Percentiles rank a stretch among this genome's conserved stretches.
phyloP scores from a whole-genome alignment of 257 asterid genomes.

The Solanum arcanum region DNA sequence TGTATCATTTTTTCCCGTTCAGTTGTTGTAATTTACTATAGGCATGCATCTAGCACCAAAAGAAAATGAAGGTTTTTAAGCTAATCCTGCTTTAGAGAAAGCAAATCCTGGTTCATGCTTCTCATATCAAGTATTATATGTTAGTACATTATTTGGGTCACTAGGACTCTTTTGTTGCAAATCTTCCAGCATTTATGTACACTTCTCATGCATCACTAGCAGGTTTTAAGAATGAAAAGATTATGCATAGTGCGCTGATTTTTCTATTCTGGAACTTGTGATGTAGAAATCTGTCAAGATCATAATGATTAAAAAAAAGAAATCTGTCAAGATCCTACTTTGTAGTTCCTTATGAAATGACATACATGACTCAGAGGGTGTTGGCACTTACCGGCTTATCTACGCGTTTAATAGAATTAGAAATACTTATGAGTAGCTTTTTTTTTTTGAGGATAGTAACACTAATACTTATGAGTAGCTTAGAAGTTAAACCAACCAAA shows the following conservation, averaged over 20 bases:
- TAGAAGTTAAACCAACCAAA: not conserved
- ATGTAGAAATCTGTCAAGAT: not conserved
- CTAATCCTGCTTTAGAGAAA: not conserved
- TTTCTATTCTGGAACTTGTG: not conserved
- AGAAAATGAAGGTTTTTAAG: not conserved
- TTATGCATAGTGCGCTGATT: not conserved
- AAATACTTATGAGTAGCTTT: not conserved
- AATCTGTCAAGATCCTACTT: not conserved
- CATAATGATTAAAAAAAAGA: not conserved
- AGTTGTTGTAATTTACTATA: not conserved
- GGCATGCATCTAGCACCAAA: not conserved
- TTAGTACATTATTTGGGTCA: not conserved
- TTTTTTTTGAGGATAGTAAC: no score
- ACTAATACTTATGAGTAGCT: not conserved
- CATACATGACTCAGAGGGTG: not conserved
- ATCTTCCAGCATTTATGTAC: not conserved
- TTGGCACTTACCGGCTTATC: not conserved
- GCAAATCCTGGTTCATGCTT: not conserved
- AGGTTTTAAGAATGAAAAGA: not conserved
- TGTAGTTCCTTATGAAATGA: not conserved
- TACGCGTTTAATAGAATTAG: not conserved
- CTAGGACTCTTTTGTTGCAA: not conserved
- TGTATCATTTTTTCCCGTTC: not conserved
- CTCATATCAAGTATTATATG: not conserved
- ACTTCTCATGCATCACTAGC: not conserved